These are phyloP conservation scores for Knufia petricola DNA, from an alignment of 2,329 filamentous ascomycete species.

Conservation along the genomic window DNA sequence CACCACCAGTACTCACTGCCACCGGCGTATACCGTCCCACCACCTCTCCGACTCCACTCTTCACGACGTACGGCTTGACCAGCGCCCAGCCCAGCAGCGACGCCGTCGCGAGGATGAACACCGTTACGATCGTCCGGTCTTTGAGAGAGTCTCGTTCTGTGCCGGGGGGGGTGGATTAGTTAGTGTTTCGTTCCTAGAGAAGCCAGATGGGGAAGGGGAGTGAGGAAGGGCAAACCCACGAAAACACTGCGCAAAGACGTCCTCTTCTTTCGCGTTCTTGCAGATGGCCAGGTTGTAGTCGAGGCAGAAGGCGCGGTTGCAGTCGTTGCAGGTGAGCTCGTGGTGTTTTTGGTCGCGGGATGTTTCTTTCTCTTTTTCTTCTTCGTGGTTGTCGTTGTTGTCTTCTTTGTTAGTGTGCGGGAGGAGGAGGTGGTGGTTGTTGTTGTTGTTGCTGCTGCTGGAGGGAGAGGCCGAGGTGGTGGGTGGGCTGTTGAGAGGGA, in stretches of 20 bases:
- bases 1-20: neutral
- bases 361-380: too few relatives aligned
- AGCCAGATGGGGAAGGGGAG: neutral
- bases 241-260: slow-evolving; percentile 58
- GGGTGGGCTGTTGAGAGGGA: slow-evolving; percentile 46
- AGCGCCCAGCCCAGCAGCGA: slow-evolving; percentile 52
- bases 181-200: too few relatives aligned
- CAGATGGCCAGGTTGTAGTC: slow-evolving; percentile 53
- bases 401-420: slow-evolving; percentile 14
- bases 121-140: slow-evolving; percentile 55
- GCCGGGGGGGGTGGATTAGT: too few relatives aligned
- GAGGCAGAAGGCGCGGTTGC: slow-evolving; percentile 58
- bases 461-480: slow-evolving; percentile 10
- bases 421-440: slow-evolving; percentile 12
- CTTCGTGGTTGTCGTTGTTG: slow-evolving; percentile 11
- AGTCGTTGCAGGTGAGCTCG: slow-evolving; percentile 52
- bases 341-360: slow-evolving; percentile 13
- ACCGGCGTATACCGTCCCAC: neutral
- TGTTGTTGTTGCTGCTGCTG: too few relatives aligned
- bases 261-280: slow-evolving; percentile 51
- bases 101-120: slow-evolving; percentile 56
- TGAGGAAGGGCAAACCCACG: slow-evolving; percentile 33
- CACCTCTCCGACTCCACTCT: slow-evolving; percentile 13
- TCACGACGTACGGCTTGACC: slow-evolving; percentile 49
- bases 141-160: slow-evolving; percentile 57